Evolutionary conservation across 805 yeast genomes (phyloP).

Genomic region (Hemisphaericaspora nanyangensis): DNA sequence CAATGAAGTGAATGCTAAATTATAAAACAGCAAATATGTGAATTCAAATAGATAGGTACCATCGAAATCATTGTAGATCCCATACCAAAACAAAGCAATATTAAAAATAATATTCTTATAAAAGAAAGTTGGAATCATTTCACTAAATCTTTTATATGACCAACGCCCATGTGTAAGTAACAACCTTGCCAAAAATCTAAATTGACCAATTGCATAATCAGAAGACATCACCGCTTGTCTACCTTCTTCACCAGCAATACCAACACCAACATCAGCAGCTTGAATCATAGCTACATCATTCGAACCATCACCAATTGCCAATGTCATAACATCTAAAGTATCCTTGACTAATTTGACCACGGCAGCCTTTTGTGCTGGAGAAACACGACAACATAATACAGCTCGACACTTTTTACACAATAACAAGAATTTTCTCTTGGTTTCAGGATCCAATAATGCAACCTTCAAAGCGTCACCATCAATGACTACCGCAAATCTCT

Average conservation of each 20-base stretch:
- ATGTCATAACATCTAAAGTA: slow-evolving; percentile 72
- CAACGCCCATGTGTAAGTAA: slow-evolving; percentile 80
- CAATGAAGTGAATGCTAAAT: slow-evolving; percentile 76
- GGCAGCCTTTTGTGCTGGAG: slow-evolving; percentile 85
- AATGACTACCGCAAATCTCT: slow-evolving; percentile 64
- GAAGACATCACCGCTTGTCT: slow-evolving; percentile 87
- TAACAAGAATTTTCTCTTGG: slow-evolving; percentile 57
- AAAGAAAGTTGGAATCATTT: slow-evolving; percentile 80
- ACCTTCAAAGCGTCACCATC: slow-evolving; percentile 74
- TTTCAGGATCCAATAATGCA: slow-evolving; percentile 35
- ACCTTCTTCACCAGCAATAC: slow-evolving; percentile 91
- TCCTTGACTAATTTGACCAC: slow-evolving; percentile 77
- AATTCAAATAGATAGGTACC: slow-evolving; percentile 77
- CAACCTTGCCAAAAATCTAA: slow-evolving; percentile 64
- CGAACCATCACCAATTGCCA: slow-evolving; percentile 87
- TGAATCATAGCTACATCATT: slow-evolving; percentile 92
- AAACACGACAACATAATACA: slow-evolving; percentile 82
- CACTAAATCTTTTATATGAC: slow-evolving; percentile 78
- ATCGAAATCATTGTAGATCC: slow-evolving; percentile 69
- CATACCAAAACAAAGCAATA: slow-evolving; percentile 75
- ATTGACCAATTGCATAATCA: slow-evolving; percentile 83
- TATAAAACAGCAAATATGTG: slow-evolving; percentile 77
- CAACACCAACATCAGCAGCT: slow-evolving; percentile 83
- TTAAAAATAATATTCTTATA: slow-evolving; percentile 77
- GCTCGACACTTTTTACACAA: slow-evolving; percentile 78